Conservation (phyloP, 768 basidiomycete genomes). For the Suillus luteus region DNA sequence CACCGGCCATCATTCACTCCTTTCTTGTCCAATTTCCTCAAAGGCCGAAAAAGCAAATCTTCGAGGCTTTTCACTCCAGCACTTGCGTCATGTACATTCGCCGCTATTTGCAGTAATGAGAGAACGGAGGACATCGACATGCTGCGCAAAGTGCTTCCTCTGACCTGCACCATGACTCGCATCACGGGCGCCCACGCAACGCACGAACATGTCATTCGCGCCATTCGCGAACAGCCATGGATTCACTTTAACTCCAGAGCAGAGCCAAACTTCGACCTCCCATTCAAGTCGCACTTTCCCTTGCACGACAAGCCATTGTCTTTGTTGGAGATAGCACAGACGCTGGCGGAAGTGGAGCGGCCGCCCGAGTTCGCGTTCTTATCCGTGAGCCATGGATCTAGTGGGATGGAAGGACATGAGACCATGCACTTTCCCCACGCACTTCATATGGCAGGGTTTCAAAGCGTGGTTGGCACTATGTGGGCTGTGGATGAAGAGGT, state of each 20-base stretch:
- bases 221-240: conserved; percentile 26
- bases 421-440: conserved; percentile 36
- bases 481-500: conserved; percentile 35
- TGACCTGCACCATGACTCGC: conserved; percentile 22
- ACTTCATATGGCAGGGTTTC: conserved; percentile 34
- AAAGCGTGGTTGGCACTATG: conserved; percentile 35
- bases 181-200: conserved; percentile 24
- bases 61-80: background rate
- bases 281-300: conserved; percentile 30
- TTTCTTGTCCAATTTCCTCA: conserved; percentile 24
- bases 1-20: conserved; percentile 27
- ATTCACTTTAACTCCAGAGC: conserved; percentile 45
- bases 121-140: conserved; percentile 15
- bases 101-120: background rate
- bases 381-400: conserved; percentile 28
- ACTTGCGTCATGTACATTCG: background rate
- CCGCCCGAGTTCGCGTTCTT: conserved; percentile 37
- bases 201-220: background rate
- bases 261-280: conserved; percentile 30
- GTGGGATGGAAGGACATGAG: conserved; percentile 29
- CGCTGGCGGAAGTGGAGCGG: conserved; percentile 28
- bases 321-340: conserved; percentile 27
- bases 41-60: conserved; percentile 3
- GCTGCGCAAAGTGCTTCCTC: conserved; percentile 25
- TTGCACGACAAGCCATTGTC: conserved; percentile 26